These are phyloP conservation scores for Paramarasmius palmivorus DNA, from an alignment of 1,284 basidiomycete genomes.

Conservation along the genomic window DNA sequence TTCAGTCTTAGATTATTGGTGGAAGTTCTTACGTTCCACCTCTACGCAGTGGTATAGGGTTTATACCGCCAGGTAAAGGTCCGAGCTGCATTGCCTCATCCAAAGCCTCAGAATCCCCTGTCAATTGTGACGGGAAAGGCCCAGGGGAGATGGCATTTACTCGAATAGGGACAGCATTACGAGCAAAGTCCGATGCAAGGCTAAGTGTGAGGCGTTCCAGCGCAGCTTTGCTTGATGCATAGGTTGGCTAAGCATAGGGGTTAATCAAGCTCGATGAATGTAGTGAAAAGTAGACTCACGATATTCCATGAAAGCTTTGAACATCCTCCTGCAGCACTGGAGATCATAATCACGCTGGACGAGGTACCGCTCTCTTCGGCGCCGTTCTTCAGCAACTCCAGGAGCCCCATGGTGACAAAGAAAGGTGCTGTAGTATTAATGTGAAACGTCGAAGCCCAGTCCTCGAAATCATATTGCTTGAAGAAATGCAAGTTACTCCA, in stretches of 20 bases:
- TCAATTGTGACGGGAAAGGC: constrained; percentile 1
- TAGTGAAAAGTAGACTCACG: background rate
- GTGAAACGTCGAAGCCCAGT: background rate
- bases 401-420: constrained; percentile 2
- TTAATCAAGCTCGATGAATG: background rate
- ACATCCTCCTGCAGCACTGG: background rate
- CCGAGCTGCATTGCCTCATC: background rate
- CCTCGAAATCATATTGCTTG: background rate
- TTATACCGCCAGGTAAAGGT: background rate
- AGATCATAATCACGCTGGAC: constrained; percentile 2
- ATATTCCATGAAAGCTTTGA: background rate
- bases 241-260: background rate
- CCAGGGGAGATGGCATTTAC: constrained; percentile 3
- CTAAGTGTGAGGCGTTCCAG: background rate
- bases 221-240: constrained; percentile 1
- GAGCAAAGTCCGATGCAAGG: constrained; percentile 2
- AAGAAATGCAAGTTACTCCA: background rate
- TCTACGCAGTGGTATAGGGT: background rate
- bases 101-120: background rate
- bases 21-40: background rate
- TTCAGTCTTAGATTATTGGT: background rate
- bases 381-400: background rate
- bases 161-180: background rate
- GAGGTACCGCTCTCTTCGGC: background rate
- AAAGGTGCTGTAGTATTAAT: constrained; percentile 1